These are phyloP conservation scores for Populus euphratica DNA, from an alignment of 345 rosid species.

Conservation along the genomic window DNA sequence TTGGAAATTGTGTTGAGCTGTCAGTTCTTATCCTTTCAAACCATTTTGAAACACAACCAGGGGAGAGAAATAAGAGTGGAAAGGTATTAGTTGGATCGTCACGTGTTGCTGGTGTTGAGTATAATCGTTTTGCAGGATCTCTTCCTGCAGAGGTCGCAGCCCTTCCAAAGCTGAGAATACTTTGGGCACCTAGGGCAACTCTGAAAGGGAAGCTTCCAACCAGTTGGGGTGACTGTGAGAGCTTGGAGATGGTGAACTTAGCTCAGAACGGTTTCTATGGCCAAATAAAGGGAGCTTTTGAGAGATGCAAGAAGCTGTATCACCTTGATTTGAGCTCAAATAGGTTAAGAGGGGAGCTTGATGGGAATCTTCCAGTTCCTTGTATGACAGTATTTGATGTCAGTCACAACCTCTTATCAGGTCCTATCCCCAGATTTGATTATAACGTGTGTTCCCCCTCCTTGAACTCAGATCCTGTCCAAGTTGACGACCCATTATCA, in stretches of 20 bases:
- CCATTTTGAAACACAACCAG: constrained; percentile 21
- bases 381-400: constrained; percentile 31
- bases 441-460: constrained; percentile 12
- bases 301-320: constrained; percentile 27
- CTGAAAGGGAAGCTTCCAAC: constrained; percentile 24
- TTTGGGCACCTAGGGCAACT: constrained; percentile 30
- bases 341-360: constrained; percentile 26
- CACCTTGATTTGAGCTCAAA: constrained; percentile 36
- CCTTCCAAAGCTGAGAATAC: constrained; percentile 27
- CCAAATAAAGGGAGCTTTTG: constrained; percentile 20
- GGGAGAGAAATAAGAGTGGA: background rate
- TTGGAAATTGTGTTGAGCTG: constrained; percentile 28
- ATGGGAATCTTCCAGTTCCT: constrained; percentile 28
- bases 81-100: background rate
- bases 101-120: constrained; percentile 5
- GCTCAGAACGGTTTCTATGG: constrained; percentile 32
- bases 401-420: constrained; percentile 27
- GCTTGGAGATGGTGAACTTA: constrained; percentile 34
- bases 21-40: constrained; percentile 34
- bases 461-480: background rate
- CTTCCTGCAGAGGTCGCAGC: constrained; percentile 24
- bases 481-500: background rate
- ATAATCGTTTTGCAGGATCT: constrained; percentile 25
- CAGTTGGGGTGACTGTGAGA: constrained; percentile 28
- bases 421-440: constrained; percentile 24